Evolutionary conservation across 495 filamentous ascomycete species (phyloP).

Genomic region (Annulohypoxylon stygium): DNA sequence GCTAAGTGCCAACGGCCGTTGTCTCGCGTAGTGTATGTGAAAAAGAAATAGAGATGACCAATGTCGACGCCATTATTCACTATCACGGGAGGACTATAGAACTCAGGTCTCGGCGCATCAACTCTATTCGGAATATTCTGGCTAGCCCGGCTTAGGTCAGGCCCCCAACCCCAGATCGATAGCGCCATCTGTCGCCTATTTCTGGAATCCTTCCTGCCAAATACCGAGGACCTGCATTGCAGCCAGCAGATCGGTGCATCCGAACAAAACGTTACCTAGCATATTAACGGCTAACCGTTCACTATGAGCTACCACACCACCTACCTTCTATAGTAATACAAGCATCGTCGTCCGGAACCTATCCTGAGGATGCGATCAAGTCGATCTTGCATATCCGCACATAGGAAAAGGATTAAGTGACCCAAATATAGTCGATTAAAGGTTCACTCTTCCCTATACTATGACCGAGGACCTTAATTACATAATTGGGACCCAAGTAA

Average conservation of each 20-base stretch:
- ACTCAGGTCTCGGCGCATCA: constrained; percentile 6
- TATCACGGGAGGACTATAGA: neutral
- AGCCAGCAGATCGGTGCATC: constrained; percentile 28
- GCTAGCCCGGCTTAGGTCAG: neutral
- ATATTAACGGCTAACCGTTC: neutral
- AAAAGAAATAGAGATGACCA: neutral
- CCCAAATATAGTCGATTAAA: constrained; percentile 23
- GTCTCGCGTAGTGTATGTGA: neutral
- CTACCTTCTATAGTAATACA: neutral
- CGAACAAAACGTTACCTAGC: constrained; percentile 36
- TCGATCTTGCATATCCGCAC: constrained; percentile 23
- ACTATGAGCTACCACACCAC: neutral
- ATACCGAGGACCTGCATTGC: constrained; percentile 39
- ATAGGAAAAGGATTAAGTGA: constrained; percentile 4
- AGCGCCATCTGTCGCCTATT: constrained; percentile 25
- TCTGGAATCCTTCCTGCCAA: constrained; percentile 36
- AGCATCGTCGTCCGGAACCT: constrained; percentile 18
- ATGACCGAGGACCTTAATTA: constrained; percentile 3
- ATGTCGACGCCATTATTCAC: neutral
- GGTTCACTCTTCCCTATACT: neutral
- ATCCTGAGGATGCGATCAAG: constrained; percentile 14
- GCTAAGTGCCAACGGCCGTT: constrained; percentile 2
- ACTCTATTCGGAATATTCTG: neutral
- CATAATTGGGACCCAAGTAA: neutral
- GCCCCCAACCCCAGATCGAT: constrained; percentile 36